Evolutionary conservation across 139 green algal species (phyloP).

Genomic region (Chlamydomonas schloesseri): DNA sequence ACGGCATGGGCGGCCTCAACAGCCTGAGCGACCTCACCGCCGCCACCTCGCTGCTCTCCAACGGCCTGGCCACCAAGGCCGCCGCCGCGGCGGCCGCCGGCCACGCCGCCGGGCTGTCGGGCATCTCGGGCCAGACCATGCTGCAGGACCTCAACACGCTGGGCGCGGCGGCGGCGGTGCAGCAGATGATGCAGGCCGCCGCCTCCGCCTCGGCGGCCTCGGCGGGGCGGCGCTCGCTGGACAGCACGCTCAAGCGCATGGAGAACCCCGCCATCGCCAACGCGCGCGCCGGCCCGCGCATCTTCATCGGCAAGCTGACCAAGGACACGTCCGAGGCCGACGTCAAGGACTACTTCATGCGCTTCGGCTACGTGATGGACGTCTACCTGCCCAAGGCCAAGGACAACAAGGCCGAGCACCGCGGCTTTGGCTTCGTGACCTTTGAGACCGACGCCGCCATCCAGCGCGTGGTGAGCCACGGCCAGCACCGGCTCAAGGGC

Average conservation of each 20-base stretch:
- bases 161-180: conserved; percentile 46
- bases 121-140: conserved; percentile 38
- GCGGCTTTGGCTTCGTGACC: conserved; percentile 94
- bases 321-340: conserved; percentile 87
- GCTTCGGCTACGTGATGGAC: conserved; percentile 92
- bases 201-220: conserved; percentile 31
- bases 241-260: conserved; percentile 46
- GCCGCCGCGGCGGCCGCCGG: background rate
- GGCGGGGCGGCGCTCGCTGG: conserved; percentile 48
- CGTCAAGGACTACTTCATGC: conserved; percentile 87
- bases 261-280: conserved; percentile 69
- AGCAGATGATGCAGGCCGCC: conserved; percentile 55
- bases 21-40: background rate
- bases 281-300: conserved; percentile 79
- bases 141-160: conserved; percentile 45
- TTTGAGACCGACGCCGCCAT: conserved; percentile 92
- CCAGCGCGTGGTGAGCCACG: conserved; percentile 74
- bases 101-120: background rate
- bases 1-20: conserved; percentile 13
- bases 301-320: conserved; percentile 93
- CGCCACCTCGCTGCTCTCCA: conserved; percentile 36
- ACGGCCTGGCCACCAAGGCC: background rate
- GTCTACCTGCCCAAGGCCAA: conserved; percentile 88
- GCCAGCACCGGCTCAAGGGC: conserved; percentile 73
- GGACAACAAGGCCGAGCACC: conserved; percentile 81